Evolutionary conservation across 78 protist genomes (phyloP).

Genomic region (Emiliania huxleyi): DNA sequence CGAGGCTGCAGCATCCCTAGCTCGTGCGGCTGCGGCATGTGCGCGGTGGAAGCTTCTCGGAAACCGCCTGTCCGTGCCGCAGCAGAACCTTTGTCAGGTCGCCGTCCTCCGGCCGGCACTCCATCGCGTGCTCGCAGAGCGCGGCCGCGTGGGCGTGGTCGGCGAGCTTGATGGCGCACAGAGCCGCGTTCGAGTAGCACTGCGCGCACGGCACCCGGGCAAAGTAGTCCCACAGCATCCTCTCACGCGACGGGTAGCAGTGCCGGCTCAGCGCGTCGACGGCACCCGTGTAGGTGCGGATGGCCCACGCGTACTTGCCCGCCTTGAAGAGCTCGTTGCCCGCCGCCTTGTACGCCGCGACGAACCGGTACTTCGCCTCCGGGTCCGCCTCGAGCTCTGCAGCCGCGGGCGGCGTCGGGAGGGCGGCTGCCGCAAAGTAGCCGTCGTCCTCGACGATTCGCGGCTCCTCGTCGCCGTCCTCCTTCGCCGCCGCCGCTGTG

Average conservation of each 20-base stretch:
- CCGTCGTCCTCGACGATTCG: background rate
- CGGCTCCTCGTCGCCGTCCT: background rate
- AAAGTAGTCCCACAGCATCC: background rate
- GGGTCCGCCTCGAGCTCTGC: background rate
- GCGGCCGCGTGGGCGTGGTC: background rate
- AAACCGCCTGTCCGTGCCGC: slow-evolving; percentile 1
- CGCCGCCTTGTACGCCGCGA: background rate
- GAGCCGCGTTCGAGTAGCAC: background rate
- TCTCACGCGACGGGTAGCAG: background rate
- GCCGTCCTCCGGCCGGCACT: background rate
- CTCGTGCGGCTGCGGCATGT: too few species aligned
- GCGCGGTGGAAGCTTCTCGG: too few species aligned
- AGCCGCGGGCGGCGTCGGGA: background rate
- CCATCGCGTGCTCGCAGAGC: background rate
- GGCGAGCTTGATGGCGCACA: background rate
- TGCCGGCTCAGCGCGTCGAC: background rate
- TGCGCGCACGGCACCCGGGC: background rate
- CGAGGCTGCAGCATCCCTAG: too few species aligned
- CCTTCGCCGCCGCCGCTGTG: background rate
- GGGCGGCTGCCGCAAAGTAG: background rate
- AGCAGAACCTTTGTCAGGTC: background rate
- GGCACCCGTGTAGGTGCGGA: background rate
- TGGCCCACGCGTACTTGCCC: slow-evolving; percentile 1
- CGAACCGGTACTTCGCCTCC: background rate
- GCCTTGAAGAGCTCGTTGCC: background rate